Evolutionary conservation across 2,329 filamentous ascomycete genomes (phyloP), one percentile per base, ranked within the genome.

Genomic region (Westerdykella ornata): DNA sequence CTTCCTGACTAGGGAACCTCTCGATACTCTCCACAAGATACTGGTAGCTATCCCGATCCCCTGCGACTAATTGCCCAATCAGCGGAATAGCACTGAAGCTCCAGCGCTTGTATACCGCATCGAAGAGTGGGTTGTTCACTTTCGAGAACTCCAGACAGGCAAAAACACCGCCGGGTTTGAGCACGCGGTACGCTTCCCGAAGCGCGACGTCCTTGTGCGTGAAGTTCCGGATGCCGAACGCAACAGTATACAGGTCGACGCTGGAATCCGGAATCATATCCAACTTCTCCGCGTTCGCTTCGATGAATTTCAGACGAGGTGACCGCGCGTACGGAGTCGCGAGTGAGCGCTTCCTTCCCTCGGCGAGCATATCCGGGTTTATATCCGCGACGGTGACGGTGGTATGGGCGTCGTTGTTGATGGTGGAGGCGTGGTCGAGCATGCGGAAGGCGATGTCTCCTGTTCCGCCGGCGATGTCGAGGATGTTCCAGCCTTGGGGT

Each of bases 11-110:
- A 0, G 92, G 94, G 63, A 97, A 97, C 36, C 78, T 74, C 69
- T 96, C 89, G 66, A 98, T 98, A 67, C 89, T 96, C 75, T 98
- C 92, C 8, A 98, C 92, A 8, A 98, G 75, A 68, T 98, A 98
- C 73, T 98, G 92, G 68, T 98, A 98, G 64, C 88, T 95, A 60
- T 94, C 90, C 42, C 90, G 76, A 64, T 98, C 94, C 5, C 87
- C 88, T 1, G 92, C 90, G 13, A 98, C 89, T 46, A 98, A 63
- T 70, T 98, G 90, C 2, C 92, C 94, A 59, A 98, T 96, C 53
- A 98, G 67, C 0, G 92, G 92, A 51, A 98, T 98, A 11, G 88
- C 88, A 45, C 81, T 77, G 66, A 98, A 98, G 46, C 87, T 95
- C 89, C 94, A 98, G 44, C 85, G 78, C 75, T 95, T 94, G 70